Conservation (phyloP, 768 basidiomycete species). For the Polyporus arcularius region DNA sequence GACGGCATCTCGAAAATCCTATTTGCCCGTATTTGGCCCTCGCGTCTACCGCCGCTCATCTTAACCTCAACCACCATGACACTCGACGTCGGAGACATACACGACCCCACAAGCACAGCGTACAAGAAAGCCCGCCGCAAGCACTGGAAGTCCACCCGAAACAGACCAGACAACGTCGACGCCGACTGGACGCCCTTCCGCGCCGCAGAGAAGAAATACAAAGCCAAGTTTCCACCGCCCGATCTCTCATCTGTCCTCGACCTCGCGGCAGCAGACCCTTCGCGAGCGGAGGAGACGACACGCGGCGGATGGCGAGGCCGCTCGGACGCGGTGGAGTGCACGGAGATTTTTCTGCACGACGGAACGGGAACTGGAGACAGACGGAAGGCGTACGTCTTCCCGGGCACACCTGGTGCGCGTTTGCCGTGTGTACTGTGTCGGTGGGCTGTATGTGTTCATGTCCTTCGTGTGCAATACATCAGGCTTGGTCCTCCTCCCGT, state of each 20-base stretch:
- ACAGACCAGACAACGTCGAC: slow-evolving; percentile 47
- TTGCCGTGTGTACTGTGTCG: slow-evolving; percentile 4
- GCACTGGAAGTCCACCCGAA: slow-evolving; percentile 60
- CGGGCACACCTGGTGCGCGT: slow-evolving; percentile 56
- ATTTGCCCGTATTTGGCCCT: slow-evolving; percentile 9
- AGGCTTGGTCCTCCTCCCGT: slow-evolving; percentile 88
- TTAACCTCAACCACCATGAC: neutral
- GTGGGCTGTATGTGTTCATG: slow-evolving; percentile 21
- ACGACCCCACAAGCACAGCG: slow-evolving; percentile 49
- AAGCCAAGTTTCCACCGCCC: slow-evolving; percentile 76
- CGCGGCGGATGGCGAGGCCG: slow-evolving; percentile 51
- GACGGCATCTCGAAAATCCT: slow-evolving; percentile 11
- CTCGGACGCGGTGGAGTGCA: slow-evolving; percentile 37
- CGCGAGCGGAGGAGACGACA: slow-evolving; percentile 42
- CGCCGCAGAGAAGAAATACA: slow-evolving; percentile 78
- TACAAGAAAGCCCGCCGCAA: slow-evolving; percentile 63
- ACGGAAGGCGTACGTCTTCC: slow-evolving; percentile 46
- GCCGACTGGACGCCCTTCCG: slow-evolving; percentile 74
- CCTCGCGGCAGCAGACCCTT: slow-evolving; percentile 49
- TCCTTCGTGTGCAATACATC: slow-evolving; percentile 10
- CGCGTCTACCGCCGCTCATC: neutral
- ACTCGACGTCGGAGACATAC: slow-evolving; percentile 18
- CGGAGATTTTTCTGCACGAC: slow-evolving; percentile 31
- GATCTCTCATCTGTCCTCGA: slow-evolving; percentile 73
- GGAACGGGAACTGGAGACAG: neutral